Evolutionary conservation across 1,284 basidiomycete species (phyloP).

Genomic region (Cerioporus squamosus): DNA sequence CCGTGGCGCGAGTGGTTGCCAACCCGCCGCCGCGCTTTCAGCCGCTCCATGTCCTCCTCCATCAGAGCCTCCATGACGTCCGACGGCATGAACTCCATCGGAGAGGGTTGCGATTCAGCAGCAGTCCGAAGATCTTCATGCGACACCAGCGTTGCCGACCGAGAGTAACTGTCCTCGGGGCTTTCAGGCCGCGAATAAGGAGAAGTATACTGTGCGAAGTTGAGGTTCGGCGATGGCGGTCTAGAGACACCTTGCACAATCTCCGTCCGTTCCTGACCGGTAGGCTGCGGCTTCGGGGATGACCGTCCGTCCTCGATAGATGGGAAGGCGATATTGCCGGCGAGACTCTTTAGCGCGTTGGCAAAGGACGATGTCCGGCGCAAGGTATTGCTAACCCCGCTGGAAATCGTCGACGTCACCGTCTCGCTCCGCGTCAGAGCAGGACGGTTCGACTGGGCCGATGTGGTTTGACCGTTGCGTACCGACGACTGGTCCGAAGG

Average conservation of each 20-base stretch:
- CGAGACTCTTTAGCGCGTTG: constrained; percentile 78
- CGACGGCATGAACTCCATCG: constrained; percentile 63
- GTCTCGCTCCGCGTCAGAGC: constrained; percentile 62
- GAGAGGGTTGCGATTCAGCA: constrained; percentile 27
- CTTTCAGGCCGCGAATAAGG: constrained; percentile 66
- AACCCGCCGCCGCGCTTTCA: constrained; percentile 68
- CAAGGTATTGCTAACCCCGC: constrained; percentile 66
- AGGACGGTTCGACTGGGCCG: constrained; percentile 49
- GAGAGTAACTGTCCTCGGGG: constrained; percentile 34
- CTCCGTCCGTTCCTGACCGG: constrained; percentile 22
- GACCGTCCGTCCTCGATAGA: constrained; percentile 56
- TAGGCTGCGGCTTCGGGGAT: constrained; percentile 43
- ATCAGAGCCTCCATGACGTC: constrained; percentile 87
- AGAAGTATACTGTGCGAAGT: constrained; percentile 74
- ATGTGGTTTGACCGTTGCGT: constrained; percentile 39
- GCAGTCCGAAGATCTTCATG: constrained; percentile 21
- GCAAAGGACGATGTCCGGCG: constrained; percentile 86
- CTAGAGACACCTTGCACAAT: constrained; percentile 56
- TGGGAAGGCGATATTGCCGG: constrained; percentile 75
- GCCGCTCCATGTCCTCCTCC: constrained; percentile 89
- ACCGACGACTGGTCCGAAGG: constrained; percentile 54
- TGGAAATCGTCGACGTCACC: constrained; percentile 59
- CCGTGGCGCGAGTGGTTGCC: constrained; percentile 38
- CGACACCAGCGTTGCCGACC: constrained; percentile 19
- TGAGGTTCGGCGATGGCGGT: constrained; percentile 78